phyloP scores from a whole-genome alignment of 805 yeast species.

The Ogataea sp. region DNA sequence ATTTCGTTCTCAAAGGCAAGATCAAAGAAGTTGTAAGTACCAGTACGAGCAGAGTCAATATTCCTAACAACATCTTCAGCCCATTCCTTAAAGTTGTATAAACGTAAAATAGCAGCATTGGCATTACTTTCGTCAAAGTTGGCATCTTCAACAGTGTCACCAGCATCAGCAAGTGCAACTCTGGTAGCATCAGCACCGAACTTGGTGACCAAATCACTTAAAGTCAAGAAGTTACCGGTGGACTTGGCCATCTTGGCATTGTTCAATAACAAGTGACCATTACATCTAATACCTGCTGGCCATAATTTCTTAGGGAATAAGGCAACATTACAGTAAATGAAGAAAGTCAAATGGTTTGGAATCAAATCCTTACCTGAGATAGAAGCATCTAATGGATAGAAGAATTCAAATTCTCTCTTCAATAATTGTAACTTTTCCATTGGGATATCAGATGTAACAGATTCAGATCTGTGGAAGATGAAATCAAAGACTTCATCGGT shows the following conservation, averaged over 20 bases:
- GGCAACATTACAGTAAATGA: conserved; percentile 88
- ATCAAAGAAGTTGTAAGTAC: conserved; percentile 66
- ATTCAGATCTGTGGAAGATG: conserved; percentile 68
- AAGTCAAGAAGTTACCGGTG: conserved; percentile 93
- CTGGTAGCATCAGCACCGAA: conserved; percentile 97
- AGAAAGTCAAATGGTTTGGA: conserved; percentile 95
- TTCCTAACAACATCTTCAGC: conserved; percentile 64
- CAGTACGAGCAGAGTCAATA: conserved; percentile 44
- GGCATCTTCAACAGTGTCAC: conserved; percentile 96
- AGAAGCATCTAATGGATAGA: conserved; percentile 89
- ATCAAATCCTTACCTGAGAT: conserved; percentile 95
- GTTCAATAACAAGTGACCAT: conserved; percentile 92
- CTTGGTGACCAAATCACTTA: conserved; percentile 75
- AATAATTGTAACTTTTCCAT: conserved; percentile 54
- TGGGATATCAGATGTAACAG: conserved; percentile 52
- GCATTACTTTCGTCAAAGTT: conserved; percentile 96
- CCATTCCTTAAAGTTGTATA: conserved; percentile 93
- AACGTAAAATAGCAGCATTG: conserved; percentile 92
- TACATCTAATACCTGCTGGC: conserved; percentile 92
- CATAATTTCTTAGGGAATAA: conserved; percentile 84
- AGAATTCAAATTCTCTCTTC: conserved; percentile 93
- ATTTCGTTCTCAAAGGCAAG: conserved; percentile 88
- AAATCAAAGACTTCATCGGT: conserved; percentile 92
- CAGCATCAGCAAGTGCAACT: conserved; percentile 97
- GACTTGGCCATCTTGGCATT: conserved; percentile 98